Evolutionary conservation across 352 stramenopile species (phyloP).

Genomic region (Phytophthora kernoviae): DNA sequence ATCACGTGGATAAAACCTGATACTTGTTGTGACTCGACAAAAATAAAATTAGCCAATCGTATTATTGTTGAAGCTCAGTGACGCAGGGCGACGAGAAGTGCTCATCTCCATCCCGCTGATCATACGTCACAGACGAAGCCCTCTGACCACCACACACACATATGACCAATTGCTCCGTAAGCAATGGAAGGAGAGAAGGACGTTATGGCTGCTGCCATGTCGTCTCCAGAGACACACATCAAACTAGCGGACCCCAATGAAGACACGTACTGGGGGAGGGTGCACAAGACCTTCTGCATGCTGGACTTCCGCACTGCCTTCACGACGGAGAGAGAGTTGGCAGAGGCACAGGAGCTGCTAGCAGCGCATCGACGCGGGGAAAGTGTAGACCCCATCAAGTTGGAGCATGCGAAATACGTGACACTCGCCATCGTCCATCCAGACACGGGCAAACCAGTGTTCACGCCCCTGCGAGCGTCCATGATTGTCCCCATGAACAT

Average conservation of each 20-base stretch:
- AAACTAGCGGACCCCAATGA: constrained; percentile 80
- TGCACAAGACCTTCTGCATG: constrained; percentile 84
- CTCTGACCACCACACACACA: too few species aligned
- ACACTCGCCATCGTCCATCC: constrained; percentile 78
- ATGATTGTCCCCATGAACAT: constrained; percentile 91
- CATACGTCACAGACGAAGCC: too few species aligned
- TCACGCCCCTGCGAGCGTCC: constrained; percentile 76
- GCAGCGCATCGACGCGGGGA: constrained; percentile 44
- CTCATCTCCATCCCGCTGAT: too few species aligned
- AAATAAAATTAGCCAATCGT: constrained; percentile 17
- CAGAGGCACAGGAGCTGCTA: constrained; percentile 52
- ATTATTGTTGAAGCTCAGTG: too few species aligned
- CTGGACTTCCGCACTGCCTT: constrained; percentile 83
- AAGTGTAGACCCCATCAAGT: constrained; percentile 37
- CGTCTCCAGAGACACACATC: constrained; percentile 35
- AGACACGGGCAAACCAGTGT: constrained; percentile 67
- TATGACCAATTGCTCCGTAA: too few species aligned
- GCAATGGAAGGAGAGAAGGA: constrained; percentile 26
- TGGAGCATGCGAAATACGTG: constrained; percentile 65
- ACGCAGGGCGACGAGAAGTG: too few species aligned
- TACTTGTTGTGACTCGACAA: constrained; percentile 4
- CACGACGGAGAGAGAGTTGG: constrained; percentile 53
- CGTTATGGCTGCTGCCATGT: constrained; percentile 19
- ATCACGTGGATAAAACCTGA: too few species aligned
- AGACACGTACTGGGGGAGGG: constrained; percentile 74